Evolutionary conservation across 2,329 filamentous ascomycete species (phyloP).

Genomic region (Pseudogymnoascus sp.): DNA sequence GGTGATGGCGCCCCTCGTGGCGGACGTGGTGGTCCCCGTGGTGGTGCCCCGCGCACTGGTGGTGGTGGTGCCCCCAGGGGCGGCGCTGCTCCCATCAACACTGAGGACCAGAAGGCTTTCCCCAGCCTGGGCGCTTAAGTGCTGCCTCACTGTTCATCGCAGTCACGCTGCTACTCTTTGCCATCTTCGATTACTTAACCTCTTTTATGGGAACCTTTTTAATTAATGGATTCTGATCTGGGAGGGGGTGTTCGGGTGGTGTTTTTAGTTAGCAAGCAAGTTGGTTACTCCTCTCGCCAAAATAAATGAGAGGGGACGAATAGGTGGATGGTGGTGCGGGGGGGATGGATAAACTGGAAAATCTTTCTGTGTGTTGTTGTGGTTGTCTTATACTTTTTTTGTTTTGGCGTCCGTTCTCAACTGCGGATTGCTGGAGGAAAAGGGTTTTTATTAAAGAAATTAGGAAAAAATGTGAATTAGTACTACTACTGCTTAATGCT

Average conservation of each 20-base stretch:
- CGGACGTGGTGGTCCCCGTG: slow-evolving; percentile 40
- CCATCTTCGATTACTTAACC: background rate
- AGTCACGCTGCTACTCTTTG: background rate
- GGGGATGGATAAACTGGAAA: background rate
- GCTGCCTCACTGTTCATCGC: background rate
- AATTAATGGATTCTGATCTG: background rate
- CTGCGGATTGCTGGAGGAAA: background rate
- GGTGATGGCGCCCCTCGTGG: slow-evolving; percentile 42
- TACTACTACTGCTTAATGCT: background rate
- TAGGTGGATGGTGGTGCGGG: background rate
- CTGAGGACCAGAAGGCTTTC: slow-evolving; percentile 46
- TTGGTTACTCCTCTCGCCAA: background rate
- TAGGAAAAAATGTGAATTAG: slow-evolving; percentile 5
- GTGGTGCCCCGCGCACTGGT: slow-evolving; percentile 33
- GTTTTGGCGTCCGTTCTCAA: background rate
- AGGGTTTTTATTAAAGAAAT: background rate
- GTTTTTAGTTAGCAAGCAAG: background rate
- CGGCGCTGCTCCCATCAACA: slow-evolving; percentile 39
- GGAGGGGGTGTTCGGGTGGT: background rate
- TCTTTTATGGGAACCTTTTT: background rate
- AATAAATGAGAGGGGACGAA: background rate
- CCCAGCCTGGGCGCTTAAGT: slow-evolving; percentile 41
- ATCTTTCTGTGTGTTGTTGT: background rate
- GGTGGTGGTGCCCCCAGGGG: slow-evolving; percentile 34
- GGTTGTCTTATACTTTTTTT: background rate